These are phyloP conservation scores for Colletotrichum sp. DNA, from an alignment of 2,329 filamentous ascomycete genomes.

Conservation along the genomic window DNA sequence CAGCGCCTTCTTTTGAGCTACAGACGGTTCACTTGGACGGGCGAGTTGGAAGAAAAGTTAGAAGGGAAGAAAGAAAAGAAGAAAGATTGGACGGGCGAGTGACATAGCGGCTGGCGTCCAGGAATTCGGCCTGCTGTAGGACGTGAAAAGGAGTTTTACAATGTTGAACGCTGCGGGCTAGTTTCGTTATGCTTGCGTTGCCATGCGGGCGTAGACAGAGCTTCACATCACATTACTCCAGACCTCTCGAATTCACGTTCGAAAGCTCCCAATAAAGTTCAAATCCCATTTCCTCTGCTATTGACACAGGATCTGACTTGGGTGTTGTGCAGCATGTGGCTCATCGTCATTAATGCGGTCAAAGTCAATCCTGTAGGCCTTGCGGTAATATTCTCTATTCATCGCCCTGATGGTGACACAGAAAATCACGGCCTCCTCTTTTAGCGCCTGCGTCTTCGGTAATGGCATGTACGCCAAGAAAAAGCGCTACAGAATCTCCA, in stretches of 20 bases:
- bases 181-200: too few species aligned
- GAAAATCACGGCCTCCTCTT: not conserved
- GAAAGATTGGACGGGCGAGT: not conserved
- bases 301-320: too few species aligned
- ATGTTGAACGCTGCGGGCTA: rapidly evolving
- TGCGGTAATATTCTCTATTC: not conserved
- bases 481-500: not conserved
- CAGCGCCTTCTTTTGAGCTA: not conserved
- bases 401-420: not conserved
- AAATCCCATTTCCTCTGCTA: too few species aligned
- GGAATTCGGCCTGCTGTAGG: rapidly evolving
- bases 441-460: not conserved
- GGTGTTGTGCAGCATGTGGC: not conserved
- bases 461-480: not conserved
- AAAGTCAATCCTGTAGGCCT: too few species aligned
- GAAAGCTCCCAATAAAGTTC: too few species aligned
- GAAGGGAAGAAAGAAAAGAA: too few species aligned
- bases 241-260: too few species aligned
- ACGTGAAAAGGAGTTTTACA: too few species aligned
- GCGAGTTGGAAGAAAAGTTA: too few species aligned
- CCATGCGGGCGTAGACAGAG: too few species aligned
- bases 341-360: not conserved
- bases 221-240: too few species aligned
- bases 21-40: not conserved
- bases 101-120: rapidly evolving